Evolutionary conservation across 306 rosid species (phyloP).

Genomic region (Parietaria judaica): DNA sequence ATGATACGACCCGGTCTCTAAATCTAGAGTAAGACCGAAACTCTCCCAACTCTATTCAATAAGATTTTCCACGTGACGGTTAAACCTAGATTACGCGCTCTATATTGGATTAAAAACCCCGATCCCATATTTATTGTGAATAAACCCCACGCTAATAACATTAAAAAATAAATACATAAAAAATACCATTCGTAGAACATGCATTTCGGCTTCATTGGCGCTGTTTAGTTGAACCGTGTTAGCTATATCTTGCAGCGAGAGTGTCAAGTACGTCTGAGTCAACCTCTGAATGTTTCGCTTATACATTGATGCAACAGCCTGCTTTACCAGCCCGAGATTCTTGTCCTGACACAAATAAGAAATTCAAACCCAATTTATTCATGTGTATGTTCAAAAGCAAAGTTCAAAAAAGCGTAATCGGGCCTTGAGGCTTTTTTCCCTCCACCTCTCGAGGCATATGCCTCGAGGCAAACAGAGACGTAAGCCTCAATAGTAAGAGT

Average conservation of each 20-base stretch:
- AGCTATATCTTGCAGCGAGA: constrained; percentile 88
- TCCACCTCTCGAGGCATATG: no score
- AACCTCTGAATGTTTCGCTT: constrained; percentile 83
- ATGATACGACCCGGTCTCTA: not conserved
- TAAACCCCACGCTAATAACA: no score
- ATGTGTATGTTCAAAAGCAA: no score
- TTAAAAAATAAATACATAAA: not conserved
- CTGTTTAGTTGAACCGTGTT: constrained; percentile 56
- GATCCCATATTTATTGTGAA: no score
- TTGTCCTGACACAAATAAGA: constrained; percentile 36
- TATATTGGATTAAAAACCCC: no score
- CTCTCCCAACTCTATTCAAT: no score
- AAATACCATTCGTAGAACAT: constrained; percentile 81
- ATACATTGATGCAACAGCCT: constrained; percentile 61
- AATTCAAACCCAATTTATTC: not conserved
- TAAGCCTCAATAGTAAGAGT: no score
- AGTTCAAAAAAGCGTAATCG: no score
- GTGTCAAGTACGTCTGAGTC: constrained; percentile 81
- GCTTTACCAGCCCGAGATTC: constrained; percentile 78
- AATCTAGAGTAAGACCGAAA: not conserved
- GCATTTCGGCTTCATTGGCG: constrained; percentile 85
- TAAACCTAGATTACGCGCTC: no score
- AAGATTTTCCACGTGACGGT: no score
- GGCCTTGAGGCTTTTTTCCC: no score
- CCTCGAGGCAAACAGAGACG: no score